Conservation (phyloP, 2,329 filamentous ascomycete genomes). For the Aspergillus novoparasiticus region DNA sequence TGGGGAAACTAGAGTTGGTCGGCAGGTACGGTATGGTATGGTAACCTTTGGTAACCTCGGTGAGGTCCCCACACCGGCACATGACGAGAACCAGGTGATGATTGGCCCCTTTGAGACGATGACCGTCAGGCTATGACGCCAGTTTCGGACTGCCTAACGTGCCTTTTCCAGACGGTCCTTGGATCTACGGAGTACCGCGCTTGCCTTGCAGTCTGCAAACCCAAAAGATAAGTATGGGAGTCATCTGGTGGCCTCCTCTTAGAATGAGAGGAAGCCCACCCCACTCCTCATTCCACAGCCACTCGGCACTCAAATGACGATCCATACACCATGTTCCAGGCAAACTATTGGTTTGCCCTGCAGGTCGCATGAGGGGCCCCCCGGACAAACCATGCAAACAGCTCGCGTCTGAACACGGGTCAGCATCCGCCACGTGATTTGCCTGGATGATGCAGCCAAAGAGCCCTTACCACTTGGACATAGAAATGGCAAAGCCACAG, state of each 20-base stretch:
- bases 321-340: not conserved
- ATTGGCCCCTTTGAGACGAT: not conserved
- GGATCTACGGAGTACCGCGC: not conserved
- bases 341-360: conserved; percentile 14
- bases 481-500: not conserved
- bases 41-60: not conserved
- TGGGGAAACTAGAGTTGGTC: not conserved
- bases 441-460: conserved; percentile 13
- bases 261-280: not conserved
- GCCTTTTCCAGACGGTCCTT: not conserved
- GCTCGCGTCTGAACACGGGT: conserved; percentile 11
- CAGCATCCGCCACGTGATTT: conserved; percentile 13
- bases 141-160: not conserved
- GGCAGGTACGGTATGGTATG: conserved; percentile 2
- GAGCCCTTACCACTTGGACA: conserved; percentile 4
- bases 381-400: conserved; percentile 15
- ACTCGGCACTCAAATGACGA: conserved; percentile 1
- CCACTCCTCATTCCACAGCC: conserved; percentile 1
- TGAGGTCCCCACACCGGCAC: not conserved
- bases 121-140: not conserved
- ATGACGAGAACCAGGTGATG: conserved; percentile 5
- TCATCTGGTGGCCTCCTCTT: not conserved
- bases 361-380: conserved; percentile 22
- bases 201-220: conserved; percentile 4
- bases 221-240: not conserved